Evolutionary conservation across 805 yeast species (phyloP).

Genomic region (Saccharomycopsis schoenii): DNA sequence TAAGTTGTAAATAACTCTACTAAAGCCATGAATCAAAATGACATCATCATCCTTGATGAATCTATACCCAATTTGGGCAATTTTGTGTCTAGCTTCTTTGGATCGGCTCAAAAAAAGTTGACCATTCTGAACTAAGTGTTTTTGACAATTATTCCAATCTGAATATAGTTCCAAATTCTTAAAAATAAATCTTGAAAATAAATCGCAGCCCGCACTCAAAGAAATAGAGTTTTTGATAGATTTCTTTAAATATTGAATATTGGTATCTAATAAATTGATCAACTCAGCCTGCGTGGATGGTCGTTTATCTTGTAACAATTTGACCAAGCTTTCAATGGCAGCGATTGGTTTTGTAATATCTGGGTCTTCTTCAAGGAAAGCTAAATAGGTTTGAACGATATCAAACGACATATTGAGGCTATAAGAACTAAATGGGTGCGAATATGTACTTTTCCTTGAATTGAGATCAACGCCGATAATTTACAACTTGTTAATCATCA

Average conservation of each 20-base stretch:
- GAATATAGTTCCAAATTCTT: slow-evolving; percentile 78
- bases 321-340: slow-evolving; percentile 89
- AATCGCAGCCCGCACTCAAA: slow-evolving; percentile 93
- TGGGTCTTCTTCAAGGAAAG: slow-evolving; percentile 78
- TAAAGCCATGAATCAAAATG: slow-evolving; percentile 80
- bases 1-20: slow-evolving; percentile 79
- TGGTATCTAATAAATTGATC: slow-evolving; percentile 68
- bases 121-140: slow-evolving; percentile 87
- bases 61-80: slow-evolving; percentile 79
- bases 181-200: slow-evolving; percentile 86
- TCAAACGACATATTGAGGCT: slow-evolving; percentile 38
- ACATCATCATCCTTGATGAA: slow-evolving; percentile 91
- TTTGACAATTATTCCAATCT: slow-evolving; percentile 91
- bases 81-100: slow-evolving; percentile 75
- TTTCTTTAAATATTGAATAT: slow-evolving; percentile 62
- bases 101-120: slow-evolving; percentile 86
- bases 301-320: slow-evolving; percentile 68
- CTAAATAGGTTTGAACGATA: slow-evolving; percentile 70
- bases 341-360: slow-evolving; percentile 99
- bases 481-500: neutral
- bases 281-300: slow-evolving; percentile 93
- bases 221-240: slow-evolving; percentile 88
- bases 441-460: neutral
- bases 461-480: too few species aligned
- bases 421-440: too few species aligned